These are phyloP conservation scores for Hura crepitans DNA, from an alignment of 441 rosid species.

Conservation along the genomic window DNA sequence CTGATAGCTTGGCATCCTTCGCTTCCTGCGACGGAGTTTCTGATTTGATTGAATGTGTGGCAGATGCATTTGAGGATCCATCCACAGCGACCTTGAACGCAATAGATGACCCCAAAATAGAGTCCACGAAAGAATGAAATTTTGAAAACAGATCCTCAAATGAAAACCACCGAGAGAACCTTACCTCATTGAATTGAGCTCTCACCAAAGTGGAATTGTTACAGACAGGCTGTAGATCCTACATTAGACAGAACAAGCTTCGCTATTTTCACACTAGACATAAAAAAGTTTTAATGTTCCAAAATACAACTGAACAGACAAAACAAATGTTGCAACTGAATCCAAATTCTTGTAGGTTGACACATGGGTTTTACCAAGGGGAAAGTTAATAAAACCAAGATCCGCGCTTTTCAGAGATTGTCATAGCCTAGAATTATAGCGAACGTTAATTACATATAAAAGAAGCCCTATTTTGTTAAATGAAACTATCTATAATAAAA, in stretches of 20 bases:
- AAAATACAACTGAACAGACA: not conserved
- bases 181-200: constrained; percentile 69
- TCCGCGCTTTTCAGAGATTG: not conserved
- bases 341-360: not conserved
- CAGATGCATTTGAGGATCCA: constrained; percentile 55
- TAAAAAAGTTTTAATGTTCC: not conserved
- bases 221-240: constrained; percentile 42
- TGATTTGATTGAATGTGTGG: constrained; percentile 30
- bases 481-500: not conserved
- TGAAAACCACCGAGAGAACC: constrained; percentile 33
- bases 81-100: constrained; percentile 54
- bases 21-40: constrained; percentile 37
- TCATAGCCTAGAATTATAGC: not conserved
- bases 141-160: constrained; percentile 35
- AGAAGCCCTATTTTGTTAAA: not conserved
- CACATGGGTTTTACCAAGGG: not conserved
- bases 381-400: not conserved
- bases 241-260: constrained; percentile 14
- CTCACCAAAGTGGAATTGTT: constrained; percentile 44
- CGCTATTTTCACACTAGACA: constrained; percentile 10
- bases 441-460: not conserved
- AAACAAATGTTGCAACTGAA: not conserved
- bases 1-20: constrained; percentile 36
- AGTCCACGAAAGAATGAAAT: constrained; percentile 36
- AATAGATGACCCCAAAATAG: constrained; percentile 49